Evolutionary conservation across 2,329 filamentous ascomycete species (phyloP), one percentile per base, ranked within the genome.

Genomic region (Colletotrichum viniferum): DNA sequence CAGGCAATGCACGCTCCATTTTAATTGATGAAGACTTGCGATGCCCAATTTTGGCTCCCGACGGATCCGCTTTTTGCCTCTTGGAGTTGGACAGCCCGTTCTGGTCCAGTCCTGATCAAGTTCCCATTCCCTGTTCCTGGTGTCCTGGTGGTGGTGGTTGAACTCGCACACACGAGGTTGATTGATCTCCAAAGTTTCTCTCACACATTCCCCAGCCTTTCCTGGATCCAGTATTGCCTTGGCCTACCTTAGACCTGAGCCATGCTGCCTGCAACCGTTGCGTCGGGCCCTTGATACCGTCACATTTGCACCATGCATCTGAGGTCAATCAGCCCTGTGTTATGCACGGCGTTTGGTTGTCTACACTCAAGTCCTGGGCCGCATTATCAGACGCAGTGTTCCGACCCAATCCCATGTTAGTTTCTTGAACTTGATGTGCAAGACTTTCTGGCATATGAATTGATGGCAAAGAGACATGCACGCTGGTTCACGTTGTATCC

Each of bases 21-120:
- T 68, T 73, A 68, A 48, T 56, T 58, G 43, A 75, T 73, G 73
- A 75, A 68, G 58, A 67, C 61, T 21, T 68, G 52, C 55, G 69
- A 61, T 52, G 26, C 43, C 63, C 58, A 68, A 48, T 60, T 43
- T 64, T 69, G 26, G 63, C 36, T 68, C 43, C 69, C 58, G 73
- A 28, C 21, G 26, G 69, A 16, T 76, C 73, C 69, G 73, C 69
- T 76, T 73, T 62, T 52, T n/a, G 32, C 63, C 28, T 56, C 67
- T n/a, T 62, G 32, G 16, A 60, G 65, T 24, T 28, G 48, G 65
- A 4, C 6, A 12, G 36, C 16, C 34, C 24, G 30, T n/a, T 67
- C 38, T 24, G n/a, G 43, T 26, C 32, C 12, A 38, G 28, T 30
- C 26, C 48, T 28, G 26, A 32, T 36, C 32, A 52, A 21, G n/a